Evolutionary conservation across 2,329 filamentous ascomycete species (phyloP).

Genomic region (Sporothrix variecibatus): DNA sequence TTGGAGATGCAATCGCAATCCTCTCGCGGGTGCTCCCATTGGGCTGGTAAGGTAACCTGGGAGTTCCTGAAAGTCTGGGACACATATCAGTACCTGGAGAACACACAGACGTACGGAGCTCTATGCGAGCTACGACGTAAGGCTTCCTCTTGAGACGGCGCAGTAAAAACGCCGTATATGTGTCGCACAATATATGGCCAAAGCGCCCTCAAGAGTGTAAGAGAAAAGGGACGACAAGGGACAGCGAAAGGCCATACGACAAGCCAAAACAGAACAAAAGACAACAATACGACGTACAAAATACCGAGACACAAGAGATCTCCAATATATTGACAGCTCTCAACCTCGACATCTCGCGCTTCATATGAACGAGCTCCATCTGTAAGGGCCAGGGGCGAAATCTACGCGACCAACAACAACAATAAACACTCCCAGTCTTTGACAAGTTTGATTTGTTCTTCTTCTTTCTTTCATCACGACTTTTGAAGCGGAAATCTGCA

Average conservation of each 20-base stretch:
- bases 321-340: not conserved
- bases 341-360: not conserved
- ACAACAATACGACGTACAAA: not conserved
- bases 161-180: slow-evolving; percentile 10
- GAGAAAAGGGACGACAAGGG: not conserved
- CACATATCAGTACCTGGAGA: not conserved
- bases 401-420: not conserved
- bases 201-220: slow-evolving; percentile 27
- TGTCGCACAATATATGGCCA: slow-evolving; percentile 21
- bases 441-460: not conserved
- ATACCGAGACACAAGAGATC: not conserved
- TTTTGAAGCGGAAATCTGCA: not conserved
- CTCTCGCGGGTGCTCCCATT: not conserved
- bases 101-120: not conserved
- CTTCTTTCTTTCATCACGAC: not conserved
- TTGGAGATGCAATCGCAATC: not conserved
- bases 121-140: not conserved
- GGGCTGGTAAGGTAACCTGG: not conserved
- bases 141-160: not conserved
- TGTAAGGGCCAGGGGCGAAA: not conserved
- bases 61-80: not conserved
- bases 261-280: not conserved
- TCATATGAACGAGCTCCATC: not conserved
- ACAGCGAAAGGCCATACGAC: not conserved
- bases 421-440: not conserved